Evolutionary conservation across 2,329 filamentous ascomycete species (phyloP), one percentile per base, ranked within the genome.

Genomic region (Alternaria sp.): DNA sequence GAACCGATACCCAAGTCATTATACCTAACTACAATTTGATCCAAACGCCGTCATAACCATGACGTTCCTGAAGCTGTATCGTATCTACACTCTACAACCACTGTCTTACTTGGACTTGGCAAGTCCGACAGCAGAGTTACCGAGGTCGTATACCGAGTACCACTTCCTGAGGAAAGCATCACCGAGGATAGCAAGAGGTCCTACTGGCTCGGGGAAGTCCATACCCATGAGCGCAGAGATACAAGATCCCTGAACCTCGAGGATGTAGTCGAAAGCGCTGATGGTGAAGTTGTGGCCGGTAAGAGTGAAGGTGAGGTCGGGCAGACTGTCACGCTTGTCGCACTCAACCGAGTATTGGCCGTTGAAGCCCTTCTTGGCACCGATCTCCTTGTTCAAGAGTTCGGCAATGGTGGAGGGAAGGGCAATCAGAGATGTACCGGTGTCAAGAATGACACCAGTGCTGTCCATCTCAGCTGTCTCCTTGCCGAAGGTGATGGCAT

Each of bases 211-310:
- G 58, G 93, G 91, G 78, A 87, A 83, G 70, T 85, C 95, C 90
- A 98, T 96, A 73, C 93, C 94, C 89, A 96, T 96, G 84, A 99
- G 97, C 71, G 93, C 91, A 64, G 93, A 97, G 81, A 99, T 97
- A 82, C 95, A 99, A 79, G 90, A 94, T 72, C 94, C 95, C 77
- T 94, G 91, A 43, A 97, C 88, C 82, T 99, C 94, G 41, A 99
- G 89, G 71, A 97, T 94, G 85, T 99, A 99, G 84, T 99, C 95
- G 68, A 90, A 90, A 16, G 95, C 84, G 57, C 86, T 84, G 71
- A 99, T 96, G 78, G 89, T 91, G 85, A 98, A 99, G 85, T 97
- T 92, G 83, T 96, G 88, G 67, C 95, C 95, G 69, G 88, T 89
- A 51, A 99, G 88, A 67, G 87, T 94, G 83, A 99, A 98, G 72